phyloP scores from a whole-genome alignment of 139 green algal species.

The Edaphochlamys debaryana region DNA sequence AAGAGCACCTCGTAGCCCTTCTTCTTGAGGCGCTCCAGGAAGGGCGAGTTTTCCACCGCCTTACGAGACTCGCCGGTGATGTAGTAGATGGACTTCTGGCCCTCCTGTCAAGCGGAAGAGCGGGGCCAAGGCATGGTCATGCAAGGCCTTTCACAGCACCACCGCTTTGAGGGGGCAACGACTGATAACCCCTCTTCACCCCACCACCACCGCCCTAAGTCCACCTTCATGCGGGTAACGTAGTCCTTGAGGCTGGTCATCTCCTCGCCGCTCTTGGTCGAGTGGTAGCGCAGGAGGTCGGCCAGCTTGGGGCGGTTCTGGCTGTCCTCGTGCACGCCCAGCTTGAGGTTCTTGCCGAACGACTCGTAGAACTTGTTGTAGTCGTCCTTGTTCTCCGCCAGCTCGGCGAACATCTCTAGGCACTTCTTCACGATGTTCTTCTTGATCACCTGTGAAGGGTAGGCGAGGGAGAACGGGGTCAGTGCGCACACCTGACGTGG shows the following conservation, averaged over 20 bases:
- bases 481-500: no score
- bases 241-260: constrained; percentile 99
- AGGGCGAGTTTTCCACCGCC: constrained; percentile 98
- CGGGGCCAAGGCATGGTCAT: no score
- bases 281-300: constrained; percentile 95
- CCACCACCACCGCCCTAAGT: no score
- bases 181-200: no score
- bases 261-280: constrained; percentile 98
- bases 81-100: constrained; percentile 99
- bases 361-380: constrained; percentile 99
- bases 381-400: constrained; percentile 99
- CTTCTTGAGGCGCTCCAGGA: constrained; percentile 98
- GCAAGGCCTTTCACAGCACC: no score
- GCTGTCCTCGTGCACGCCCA: constrained; percentile 96
- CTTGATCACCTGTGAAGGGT: constrained; percentile 83
- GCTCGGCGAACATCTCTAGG: constrained; percentile 96
- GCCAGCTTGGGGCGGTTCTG: constrained; percentile 98
- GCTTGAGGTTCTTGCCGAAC: constrained; percentile 99
- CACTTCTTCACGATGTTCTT: constrained; percentile 99
- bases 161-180: no score
- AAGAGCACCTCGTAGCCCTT: constrained; percentile 98
- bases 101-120: no score
- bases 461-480: neutral
- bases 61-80: constrained; percentile 97
- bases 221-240: constrained; percentile 97